Evolutionary conservation across 176 grass and related monocot species (phyloP).

Genomic region (Zea luxurians): DNA sequence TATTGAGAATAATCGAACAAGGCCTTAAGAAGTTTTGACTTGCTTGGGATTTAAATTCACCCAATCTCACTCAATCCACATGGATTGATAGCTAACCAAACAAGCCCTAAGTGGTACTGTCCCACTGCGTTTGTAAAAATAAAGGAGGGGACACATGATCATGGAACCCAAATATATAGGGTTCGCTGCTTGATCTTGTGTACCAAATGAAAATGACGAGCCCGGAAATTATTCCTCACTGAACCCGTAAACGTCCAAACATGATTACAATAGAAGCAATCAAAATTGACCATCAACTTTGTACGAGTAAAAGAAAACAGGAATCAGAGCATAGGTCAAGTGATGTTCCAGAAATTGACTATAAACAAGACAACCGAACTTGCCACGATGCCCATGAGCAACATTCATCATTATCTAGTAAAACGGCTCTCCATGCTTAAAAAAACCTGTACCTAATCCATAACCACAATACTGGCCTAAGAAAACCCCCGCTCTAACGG

Average conservation of each 20-base stretch:
- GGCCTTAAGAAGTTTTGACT: too few relatives aligned
- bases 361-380: slow-evolving; percentile 40
- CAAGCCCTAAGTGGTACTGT: too few relatives aligned
- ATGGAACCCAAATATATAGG: not conserved
- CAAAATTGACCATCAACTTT: slow-evolving; percentile 43
- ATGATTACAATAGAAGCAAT: not conserved
- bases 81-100: too few relatives aligned
- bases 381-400: not conserved
- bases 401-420: slow-evolving; percentile 31
- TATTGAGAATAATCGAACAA: too few relatives aligned
- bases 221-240: not conserved
- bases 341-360: slow-evolving; percentile 23
- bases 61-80: too few relatives aligned
- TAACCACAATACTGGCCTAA: slow-evolving; percentile 29
- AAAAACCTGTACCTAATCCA: slow-evolving; percentile 35
- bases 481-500: not conserved
- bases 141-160: too few relatives aligned
- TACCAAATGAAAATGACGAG: not conserved
- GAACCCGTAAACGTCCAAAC: not conserved
- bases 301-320: slow-evolving; percentile 17
- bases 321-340: not conserved
- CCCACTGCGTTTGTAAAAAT: too few relatives aligned
- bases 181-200: not conserved
- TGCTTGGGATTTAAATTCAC: too few relatives aligned
- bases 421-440: slow-evolving; percentile 13